These are phyloP conservation scores for Carex cristatella DNA, from an alignment of 176 grass and related monocot genomes.

Conservation along the genomic window DNA sequence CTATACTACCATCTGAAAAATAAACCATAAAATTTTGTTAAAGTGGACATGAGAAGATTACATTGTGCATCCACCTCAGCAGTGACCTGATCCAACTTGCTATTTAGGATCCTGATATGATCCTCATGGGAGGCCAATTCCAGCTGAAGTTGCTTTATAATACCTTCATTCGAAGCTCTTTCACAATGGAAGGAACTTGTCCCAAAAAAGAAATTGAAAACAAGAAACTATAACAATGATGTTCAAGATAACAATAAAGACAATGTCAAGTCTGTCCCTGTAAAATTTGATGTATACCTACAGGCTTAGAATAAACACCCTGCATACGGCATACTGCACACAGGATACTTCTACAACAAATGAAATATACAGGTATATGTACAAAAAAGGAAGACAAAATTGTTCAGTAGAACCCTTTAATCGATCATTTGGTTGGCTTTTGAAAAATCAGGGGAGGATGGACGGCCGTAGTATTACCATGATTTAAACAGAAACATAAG, in stretches of 20 bases:
- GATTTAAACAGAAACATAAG: background rate
- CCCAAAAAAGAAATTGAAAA: conserved; percentile 19
- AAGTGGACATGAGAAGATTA: conserved; percentile 25
- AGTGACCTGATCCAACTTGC: conserved; percentile 52
- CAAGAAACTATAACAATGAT: background rate
- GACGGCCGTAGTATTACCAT: background rate
- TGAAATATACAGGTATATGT: background rate
- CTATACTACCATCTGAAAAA: background rate
- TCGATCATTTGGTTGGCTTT: background rate
- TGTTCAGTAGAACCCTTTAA: background rate
- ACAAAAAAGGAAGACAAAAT: background rate
- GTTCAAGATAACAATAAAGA: background rate
- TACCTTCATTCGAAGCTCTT: conserved; percentile 52
- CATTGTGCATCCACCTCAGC: conserved; percentile 54
- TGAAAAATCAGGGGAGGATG: background rate
- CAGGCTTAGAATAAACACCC: background rate
- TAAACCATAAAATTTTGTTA: conserved; percentile 5
- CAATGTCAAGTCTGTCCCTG: background rate
- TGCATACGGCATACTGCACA: background rate
- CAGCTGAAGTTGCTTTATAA: conserved; percentile 43
- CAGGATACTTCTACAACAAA: background rate
- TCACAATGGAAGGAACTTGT: conserved; percentile 57
- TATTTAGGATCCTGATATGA: conserved; percentile 47
- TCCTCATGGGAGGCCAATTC: conserved; percentile 51
- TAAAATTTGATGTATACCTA: background rate